Evolutionary conservation across 345 rosid genomes (phyloP).

Genomic region (Alliaria petiolata): DNA sequence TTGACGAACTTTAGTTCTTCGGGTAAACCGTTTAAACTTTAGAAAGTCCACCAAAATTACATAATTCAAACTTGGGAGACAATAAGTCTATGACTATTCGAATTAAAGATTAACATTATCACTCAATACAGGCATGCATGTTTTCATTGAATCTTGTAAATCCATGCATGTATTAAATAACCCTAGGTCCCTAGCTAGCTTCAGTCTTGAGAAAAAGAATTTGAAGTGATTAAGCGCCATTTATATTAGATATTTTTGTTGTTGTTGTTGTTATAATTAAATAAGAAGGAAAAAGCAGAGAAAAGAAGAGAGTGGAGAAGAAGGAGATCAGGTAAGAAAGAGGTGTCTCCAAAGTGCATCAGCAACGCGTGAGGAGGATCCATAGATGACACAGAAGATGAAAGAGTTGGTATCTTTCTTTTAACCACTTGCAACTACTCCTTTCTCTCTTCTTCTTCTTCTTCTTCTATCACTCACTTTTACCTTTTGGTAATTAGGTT

Average conservation of each 20-base stretch:
- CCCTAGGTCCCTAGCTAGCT: too few species aligned
- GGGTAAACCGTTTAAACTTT: neutral
- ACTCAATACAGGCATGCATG: neutral
- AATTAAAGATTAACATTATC: neutral
- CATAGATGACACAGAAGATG: conserved; percentile 23
- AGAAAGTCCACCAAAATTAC: neutral
- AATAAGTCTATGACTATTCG: neutral
- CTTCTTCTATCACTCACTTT: neutral
- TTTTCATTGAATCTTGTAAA: neutral
- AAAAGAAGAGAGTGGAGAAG: conserved; percentile 11
- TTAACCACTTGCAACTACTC: conserved; percentile 31
- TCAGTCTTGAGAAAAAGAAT: too few species aligned
- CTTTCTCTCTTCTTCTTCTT: neutral
- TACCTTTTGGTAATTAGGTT: conserved; percentile 3
- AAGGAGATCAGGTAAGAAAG: conserved; percentile 25
- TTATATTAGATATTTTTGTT: neutral
- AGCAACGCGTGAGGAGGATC: conserved; percentile 29
- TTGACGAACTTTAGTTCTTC: neutral
- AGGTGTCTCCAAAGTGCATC: conserved; percentile 25
- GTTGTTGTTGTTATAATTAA: neutral
- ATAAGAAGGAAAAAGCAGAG: neutral
- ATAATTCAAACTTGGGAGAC: neutral
- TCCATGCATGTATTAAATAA: conserved; percentile 3
- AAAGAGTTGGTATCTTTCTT: conserved; percentile 28
- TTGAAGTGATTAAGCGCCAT: neutral